Evolutionary conservation across 1,284 basidiomycete genomes (phyloP).

Genomic region (Hypsizygus ulmarius): DNA sequence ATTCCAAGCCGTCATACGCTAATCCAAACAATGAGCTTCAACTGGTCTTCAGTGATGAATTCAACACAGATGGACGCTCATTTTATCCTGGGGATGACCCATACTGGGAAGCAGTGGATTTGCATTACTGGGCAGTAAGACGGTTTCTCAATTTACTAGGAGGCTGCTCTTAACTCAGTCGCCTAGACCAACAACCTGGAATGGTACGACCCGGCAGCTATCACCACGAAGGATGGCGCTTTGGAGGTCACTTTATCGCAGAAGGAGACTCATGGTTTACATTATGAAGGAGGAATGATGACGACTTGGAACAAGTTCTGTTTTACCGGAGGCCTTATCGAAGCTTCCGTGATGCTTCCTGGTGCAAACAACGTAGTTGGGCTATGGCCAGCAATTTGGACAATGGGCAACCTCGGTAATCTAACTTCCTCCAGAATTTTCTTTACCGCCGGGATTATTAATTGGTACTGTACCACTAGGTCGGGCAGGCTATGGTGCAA

Average conservation of each 20-base stretch:
- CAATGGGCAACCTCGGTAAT: conserved; percentile 61
- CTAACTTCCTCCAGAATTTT: conserved; percentile 3
- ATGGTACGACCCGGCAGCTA: conserved; percentile 74
- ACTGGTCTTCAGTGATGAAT: conserved; percentile 89
- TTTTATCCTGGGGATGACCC: conserved; percentile 77
- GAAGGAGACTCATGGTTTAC: conserved; percentile 67
- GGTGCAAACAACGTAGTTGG: conserved; percentile 60
- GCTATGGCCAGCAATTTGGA: conserved; percentile 73
- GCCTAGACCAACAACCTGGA: conserved; percentile 48
- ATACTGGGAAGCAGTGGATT: conserved; percentile 73
- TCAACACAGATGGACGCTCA: conserved; percentile 75
- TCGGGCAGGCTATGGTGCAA: conserved; percentile 48
- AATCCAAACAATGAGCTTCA: conserved; percentile 53
- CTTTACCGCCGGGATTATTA: conserved; percentile 24
- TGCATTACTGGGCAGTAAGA: conserved; percentile 51
- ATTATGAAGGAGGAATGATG: conserved; percentile 74
- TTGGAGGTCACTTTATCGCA: conserved; percentile 77
- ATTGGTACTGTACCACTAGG: conserved; percentile 36
- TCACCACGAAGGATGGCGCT: conserved; percentile 77
- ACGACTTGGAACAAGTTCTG: conserved; percentile 91
- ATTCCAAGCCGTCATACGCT: conserved; percentile 57
- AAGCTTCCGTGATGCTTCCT: conserved; percentile 77
- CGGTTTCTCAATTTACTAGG: not conserved
- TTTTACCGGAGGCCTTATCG: conserved; percentile 83
- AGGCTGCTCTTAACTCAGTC: not conserved